Conservation (phyloP, 768 basidiomycete genomes). For the Boletus insuetus region DNA sequence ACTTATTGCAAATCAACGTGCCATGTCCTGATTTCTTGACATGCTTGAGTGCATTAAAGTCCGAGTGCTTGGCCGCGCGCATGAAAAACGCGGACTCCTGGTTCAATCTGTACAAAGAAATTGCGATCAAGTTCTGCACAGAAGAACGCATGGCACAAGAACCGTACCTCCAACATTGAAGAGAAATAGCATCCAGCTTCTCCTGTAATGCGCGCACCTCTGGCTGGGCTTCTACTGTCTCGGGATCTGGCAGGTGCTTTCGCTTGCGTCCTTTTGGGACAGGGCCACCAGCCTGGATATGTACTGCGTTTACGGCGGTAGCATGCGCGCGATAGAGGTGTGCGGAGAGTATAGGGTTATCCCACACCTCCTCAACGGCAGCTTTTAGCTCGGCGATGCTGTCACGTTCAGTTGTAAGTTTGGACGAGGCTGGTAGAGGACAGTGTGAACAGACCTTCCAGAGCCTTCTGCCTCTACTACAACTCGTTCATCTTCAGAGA, state of each 20-base stretch:
- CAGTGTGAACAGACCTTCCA: constrained; percentile 30
- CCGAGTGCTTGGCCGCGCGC: constrained; percentile 60
- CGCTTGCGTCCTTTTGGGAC: constrained; percentile 31
- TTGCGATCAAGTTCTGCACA: neutral
- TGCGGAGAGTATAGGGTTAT: constrained; percentile 54
- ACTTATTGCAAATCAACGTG: constrained; percentile 15
- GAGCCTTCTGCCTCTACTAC: constrained; percentile 41
- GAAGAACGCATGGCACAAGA: neutral
- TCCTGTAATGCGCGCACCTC: constrained; percentile 50
- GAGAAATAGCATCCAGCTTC: constrained; percentile 47
- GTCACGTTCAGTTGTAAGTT: neutral
- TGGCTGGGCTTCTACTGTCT: constrained; percentile 32
- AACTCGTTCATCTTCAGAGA: constrained; percentile 26
- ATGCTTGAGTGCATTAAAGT: constrained; percentile 54
- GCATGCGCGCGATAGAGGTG: constrained; percentile 56
- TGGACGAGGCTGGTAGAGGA: neutral
- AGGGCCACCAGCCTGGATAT: constrained; percentile 34
- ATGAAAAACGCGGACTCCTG: constrained; percentile 59
- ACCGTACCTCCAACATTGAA: constrained; percentile 64
- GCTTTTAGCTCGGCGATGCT: constrained; percentile 55
- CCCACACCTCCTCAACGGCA: constrained; percentile 45
- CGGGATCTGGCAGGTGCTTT: constrained; percentile 30
- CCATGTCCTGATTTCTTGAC: constrained; percentile 34
- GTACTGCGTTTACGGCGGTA: constrained; percentile 37
- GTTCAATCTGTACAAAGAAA: constrained; percentile 39